Percentiles rank a stretch among this genome's conserved stretches.
Conservation (phyloP, 1,139 yeast species). For the Hemisphaericaspora lyxosophila region DNA sequence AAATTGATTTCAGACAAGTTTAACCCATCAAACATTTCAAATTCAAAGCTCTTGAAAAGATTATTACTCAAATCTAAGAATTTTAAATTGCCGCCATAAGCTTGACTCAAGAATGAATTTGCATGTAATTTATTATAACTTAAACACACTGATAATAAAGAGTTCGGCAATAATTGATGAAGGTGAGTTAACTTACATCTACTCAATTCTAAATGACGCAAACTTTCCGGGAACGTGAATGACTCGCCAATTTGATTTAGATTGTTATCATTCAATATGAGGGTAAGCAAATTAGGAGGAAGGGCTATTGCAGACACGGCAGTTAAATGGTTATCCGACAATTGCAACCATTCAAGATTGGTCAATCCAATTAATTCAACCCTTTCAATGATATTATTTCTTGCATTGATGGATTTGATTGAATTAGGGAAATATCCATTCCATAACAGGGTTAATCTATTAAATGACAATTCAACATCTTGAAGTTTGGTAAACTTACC, state of each 20-base stretch:
- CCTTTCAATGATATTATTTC: conserved; percentile 8
- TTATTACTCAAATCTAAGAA: conserved; percentile 15
- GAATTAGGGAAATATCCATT: conserved; percentile 7
- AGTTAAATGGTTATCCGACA: conserved; percentile 10
- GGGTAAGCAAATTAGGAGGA: conserved; percentile 10
- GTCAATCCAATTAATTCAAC: conserved; percentile 7
- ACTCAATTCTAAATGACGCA: conserved; percentile 14
- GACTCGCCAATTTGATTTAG: conserved; percentile 8
- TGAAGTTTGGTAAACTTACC: conserved; percentile 6
- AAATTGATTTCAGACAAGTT: conserved; percentile 14
- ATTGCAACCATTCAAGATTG: conserved; percentile 12
- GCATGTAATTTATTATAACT: conserved; percentile 11
- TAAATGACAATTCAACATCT: conserved; percentile 13
- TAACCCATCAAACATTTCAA: conserved; percentile 8
- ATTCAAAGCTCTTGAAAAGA: conserved; percentile 12
- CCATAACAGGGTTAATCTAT: conserved; percentile 6
- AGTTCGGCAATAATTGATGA: conserved; percentile 3
- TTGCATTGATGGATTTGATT: conserved; percentile 13
- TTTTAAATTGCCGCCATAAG: conserved; percentile 9
- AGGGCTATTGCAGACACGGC: conserved; percentile 7
- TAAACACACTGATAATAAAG: conserved; percentile 10
- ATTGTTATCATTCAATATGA: conserved; percentile 10
- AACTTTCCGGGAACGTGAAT: conserved; percentile 9
- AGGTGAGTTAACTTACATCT: conserved; percentile 13
- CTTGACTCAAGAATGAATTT: conserved; percentile 7